Evolutionary conservation across 352 stramenopile genomes (phyloP), one percentile per base, ranked within the genome.

Genomic region (Globisporangium mamillatum): DNA sequence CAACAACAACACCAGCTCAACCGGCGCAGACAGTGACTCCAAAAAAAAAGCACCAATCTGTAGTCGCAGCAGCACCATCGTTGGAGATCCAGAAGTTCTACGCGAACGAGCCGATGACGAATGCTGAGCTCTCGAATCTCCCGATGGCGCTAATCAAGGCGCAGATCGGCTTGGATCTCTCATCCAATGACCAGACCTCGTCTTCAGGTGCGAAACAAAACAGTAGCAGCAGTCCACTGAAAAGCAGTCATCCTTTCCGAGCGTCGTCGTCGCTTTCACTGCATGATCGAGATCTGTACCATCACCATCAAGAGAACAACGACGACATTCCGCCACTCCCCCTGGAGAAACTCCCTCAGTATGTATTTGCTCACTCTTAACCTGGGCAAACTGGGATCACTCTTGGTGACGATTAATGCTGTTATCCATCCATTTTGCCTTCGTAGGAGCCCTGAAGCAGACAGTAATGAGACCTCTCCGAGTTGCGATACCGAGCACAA

Each of bases 101-200:
- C 63, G 75, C 81, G 1, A 89, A 91, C 60, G 80, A 89, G 60
- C 78, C 80, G 1, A 79, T 90, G 46, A 84, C 78, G 3, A 88
- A 84, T n/a, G 72, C 79, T 0, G 82, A 91, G 62, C 71, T 93
- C 14, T 84, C 85, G 7, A 91, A 73, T 63, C 72, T 93, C 8
- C 82, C 85, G 7, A 86, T 93, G 68, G 81, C 82, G 6, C 64
- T 90, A 12, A 90, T 93, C 69, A 89, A 89, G 27, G 85, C 85
- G 14, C 85, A 93, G 41, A 82, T 93, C 16, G 85, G 81, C 18
- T 76, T 91, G 22, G 82, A 93, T 25, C 74, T 91, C 38, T 65
- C 71, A 1, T 64, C 71, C 1, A 52, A 24, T 18, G 53, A 50
- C 7, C n/a, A 22, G 29, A 38, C 24, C 3, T 25, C 63, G n/a